A percentile compares a stretch with the other conserved stretches of the same genome.
phyloP scores from a whole-genome alignment of 495 filamentous ascomycete genomes.

The Penicillium desertorum region DNA sequence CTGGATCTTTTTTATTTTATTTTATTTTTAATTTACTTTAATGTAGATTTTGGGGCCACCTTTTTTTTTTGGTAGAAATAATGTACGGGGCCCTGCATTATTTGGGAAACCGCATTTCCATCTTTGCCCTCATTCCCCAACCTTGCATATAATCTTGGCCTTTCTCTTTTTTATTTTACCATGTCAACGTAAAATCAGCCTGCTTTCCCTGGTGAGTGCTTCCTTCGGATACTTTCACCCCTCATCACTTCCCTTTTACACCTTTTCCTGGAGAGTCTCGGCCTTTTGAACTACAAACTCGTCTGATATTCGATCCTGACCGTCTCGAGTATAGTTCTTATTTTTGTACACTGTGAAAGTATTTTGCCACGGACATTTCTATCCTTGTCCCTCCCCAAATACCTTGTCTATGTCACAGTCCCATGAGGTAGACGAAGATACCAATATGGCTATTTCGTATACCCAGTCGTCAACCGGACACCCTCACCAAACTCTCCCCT shows the following conservation, averaged over 20 bases:
- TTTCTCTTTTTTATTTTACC: constrained; percentile 9
- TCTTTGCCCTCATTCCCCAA: constrained; percentile 28
- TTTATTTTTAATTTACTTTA: constrained; percentile 21
- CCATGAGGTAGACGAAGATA: constrained; percentile 39
- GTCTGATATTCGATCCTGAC: constrained; percentile 12
- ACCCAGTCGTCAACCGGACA: constrained; percentile 37
- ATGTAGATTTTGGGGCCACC: constrained; percentile 13
- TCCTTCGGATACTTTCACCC: not conserved
- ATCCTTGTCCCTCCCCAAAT: constrained; percentile 7
- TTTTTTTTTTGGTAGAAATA: constrained; percentile 17
- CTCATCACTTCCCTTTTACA: not conserved
- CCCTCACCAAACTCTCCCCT: constrained; percentile 40
- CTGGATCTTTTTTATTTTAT: constrained; percentile 22
- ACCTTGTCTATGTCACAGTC: constrained; percentile 43
- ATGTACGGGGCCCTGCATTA: constrained; percentile 32
- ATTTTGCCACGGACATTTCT: not conserved
- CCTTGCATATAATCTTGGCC: constrained; percentile 36
- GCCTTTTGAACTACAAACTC: not conserved
- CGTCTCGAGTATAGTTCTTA: constrained; percentile 5
- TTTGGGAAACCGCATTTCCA: constrained; percentile 25
- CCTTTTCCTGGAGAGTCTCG: not conserved
- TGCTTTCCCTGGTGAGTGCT: constrained; percentile 23
- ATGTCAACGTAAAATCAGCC: constrained; percentile 33
- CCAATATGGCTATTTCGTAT: constrained; percentile 50
- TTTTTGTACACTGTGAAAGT: constrained; percentile 4